These are phyloP conservation scores for Bifiguratus adelaidae DNA, from an alignment of 192 early-diverging fungal species.

Conservation along the genomic window DNA sequence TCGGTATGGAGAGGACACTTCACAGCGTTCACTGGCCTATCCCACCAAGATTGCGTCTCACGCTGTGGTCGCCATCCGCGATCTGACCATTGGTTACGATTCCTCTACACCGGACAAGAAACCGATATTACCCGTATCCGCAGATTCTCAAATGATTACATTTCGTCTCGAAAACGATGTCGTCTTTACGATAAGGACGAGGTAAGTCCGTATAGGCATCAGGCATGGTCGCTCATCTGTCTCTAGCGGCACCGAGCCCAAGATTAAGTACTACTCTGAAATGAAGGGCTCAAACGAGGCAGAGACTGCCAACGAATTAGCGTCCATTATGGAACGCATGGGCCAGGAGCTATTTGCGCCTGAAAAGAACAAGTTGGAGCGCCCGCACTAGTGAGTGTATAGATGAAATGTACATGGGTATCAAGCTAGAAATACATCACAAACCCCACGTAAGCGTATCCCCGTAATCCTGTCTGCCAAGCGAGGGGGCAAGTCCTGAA, in stretches of 20 bases:
- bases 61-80: slow-evolving; percentile 63
- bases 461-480: no score
- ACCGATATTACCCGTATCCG: slow-evolving; percentile 64
- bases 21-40: slow-evolving; percentile 39
- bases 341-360: slow-evolving; percentile 36
- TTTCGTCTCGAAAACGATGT: slow-evolving; percentile 63
- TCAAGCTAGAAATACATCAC: no score
- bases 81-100: slow-evolving; percentile 86
- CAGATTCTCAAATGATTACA: slow-evolving; percentile 84
- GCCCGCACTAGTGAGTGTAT: no score
- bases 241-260: slow-evolving; percentile 80
- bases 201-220: slow-evolving; percentile 6
- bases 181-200: slow-evolving; percentile 55
- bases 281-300: slow-evolving; percentile 36
- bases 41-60: slow-evolving; percentile 58
- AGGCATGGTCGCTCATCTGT: slow-evolving; percentile 12
- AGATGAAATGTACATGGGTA: no score
- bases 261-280: slow-evolving; percentile 81
- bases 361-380: slow-evolving; percentile 33
- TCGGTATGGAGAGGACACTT: slow-evolving; percentile 50
- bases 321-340: slow-evolving; percentile 37
- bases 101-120: slow-evolving; percentile 44
- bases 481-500: no score
- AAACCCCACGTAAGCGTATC: no score
- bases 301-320: slow-evolving; percentile 34